phyloP scores from a whole-genome alignment of 345 rosid genomes.

The Turritis glabra region DNA sequence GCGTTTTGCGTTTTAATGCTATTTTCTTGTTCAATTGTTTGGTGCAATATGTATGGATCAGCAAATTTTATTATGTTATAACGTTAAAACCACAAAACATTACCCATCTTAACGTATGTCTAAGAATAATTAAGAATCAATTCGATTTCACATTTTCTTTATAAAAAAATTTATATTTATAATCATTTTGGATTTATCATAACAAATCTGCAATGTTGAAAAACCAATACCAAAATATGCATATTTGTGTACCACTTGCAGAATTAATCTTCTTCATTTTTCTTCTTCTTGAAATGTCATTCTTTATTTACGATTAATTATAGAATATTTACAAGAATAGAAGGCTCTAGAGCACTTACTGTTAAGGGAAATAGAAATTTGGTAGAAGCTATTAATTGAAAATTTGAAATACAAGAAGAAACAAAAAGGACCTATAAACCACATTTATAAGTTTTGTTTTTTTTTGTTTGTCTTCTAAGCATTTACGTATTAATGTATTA shows the following conservation, averaged over 20 bases:
- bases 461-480: too few species aligned
- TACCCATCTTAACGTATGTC: neutral
- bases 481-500: neutral
- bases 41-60: neutral
- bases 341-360: neutral
- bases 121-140: neutral
- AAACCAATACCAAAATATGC: neutral
- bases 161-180: neutral
- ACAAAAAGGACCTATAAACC: neutral
- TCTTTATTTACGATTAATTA: neutral
- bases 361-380: neutral
- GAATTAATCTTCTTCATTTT: conserved; percentile 1
- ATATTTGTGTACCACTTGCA: neutral
- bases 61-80: neutral
- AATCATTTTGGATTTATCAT: neutral
- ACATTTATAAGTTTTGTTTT: neutral
- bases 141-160: neutral
- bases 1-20: conserved; percentile 29
- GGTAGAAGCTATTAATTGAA: neutral
- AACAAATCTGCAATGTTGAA: neutral
- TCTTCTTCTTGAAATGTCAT: neutral
- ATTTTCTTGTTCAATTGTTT: neutral
- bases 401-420: neutral
- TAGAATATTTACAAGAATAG: neutral
- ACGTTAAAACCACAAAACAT: neutral